A percentile compares a stretch with the other conserved stretches of the same genome.
Evolutionary conservation across 2,329 filamentous ascomycete species (phyloP).

Genomic region (Ampelomyces quisqualis): DNA sequence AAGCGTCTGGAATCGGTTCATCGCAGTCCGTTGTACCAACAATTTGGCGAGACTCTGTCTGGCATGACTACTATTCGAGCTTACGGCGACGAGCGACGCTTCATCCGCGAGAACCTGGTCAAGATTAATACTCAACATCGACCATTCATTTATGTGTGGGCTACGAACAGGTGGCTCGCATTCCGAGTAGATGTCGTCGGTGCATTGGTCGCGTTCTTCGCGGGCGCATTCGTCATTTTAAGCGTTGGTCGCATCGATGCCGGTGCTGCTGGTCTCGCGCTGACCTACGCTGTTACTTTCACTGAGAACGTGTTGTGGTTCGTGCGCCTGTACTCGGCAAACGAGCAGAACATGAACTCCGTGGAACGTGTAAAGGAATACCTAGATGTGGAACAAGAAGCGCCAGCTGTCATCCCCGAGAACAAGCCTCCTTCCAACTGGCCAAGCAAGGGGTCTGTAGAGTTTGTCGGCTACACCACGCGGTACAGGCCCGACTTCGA

Average conservation of each 20-base stretch:
- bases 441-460: conserved; percentile 81
- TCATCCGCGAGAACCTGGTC: conserved; percentile 84
- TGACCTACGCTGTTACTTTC: conserved; percentile 95
- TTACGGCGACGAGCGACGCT: conserved; percentile 90
- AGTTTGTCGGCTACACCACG: conserved; percentile 87
- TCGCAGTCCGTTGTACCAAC: conserved; percentile 92
- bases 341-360: conserved; percentile 99
- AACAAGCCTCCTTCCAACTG: conserved; percentile 76
- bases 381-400: conserved; percentile 93
- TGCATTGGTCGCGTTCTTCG: conserved; percentile 89
- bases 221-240: conserved; percentile 84
- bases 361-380: conserved; percentile 98
- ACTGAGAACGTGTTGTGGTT: conserved; percentile 97
- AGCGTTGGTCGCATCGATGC: conserved; percentile 83
- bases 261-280: conserved; percentile 86
- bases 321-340: conserved; percentile 87
- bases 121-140: conserved; percentile 89
- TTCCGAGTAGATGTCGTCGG: conserved; percentile 89
- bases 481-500: conserved; percentile 86
- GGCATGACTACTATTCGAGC: conserved; percentile 97
- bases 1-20: conserved; percentile 95
- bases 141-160: conserved; percentile 96
- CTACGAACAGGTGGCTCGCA: conserved; percentile 92
- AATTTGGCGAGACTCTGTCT: conserved; percentile 92
- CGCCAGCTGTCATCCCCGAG: conserved; percentile 72